Base-by-base conservation (phyloP, 306 rosid species). In the Lagenaria siceraria region DNA sequence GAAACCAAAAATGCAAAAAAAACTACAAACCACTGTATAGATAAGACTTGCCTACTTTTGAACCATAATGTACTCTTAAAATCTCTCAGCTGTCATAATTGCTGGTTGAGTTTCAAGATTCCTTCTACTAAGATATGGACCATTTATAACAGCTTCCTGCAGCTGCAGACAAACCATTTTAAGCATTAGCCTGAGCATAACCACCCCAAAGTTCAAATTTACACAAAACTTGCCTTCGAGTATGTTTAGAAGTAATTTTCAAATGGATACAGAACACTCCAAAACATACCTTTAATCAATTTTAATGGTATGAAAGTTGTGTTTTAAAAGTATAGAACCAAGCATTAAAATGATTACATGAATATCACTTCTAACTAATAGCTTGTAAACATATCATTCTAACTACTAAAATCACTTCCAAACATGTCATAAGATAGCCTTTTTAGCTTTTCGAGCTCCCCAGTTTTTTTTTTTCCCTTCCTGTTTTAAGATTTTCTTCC, bases 1-100 rank as follows among this genome's bases (percentile, higher is more conserved):
- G 36, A 33, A 42, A 46, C 14, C 12, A 46, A 46, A 46, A 13
- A 46, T 46, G 9, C 3, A 10, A 46, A 4, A 46, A 4, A 46
- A 2, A 17, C 11, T 5, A 7, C 70, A 33, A 63, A 8, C 22
- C 70, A 40, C 19, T 21, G 74, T 64, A 36, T 9, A n/a, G n/a
- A 36, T 8, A 64, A 36, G 49, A 10, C 52, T 66, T 66, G n/a
- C 74, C 42, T 38, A n/a, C 19, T 38, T 40, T 0, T 66, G 74
- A 66, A 11, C 74, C 74, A 40, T 66, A 12, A 5, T 21, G 2
- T n/a, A 10, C 74, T 69, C 42, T 10, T 72, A 92, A 83, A 90
- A 92, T 86, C 98, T 86, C 29, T 95, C 92, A 7, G 96, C 98
- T 10, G 96, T 95, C 89, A 40, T 80, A 77, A 92, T 92, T n/a